These are phyloP conservation scores for Pulveroboletus sp. DNA, from an alignment of 768 basidiomycete genomes.

Conservation along the genomic window DNA sequence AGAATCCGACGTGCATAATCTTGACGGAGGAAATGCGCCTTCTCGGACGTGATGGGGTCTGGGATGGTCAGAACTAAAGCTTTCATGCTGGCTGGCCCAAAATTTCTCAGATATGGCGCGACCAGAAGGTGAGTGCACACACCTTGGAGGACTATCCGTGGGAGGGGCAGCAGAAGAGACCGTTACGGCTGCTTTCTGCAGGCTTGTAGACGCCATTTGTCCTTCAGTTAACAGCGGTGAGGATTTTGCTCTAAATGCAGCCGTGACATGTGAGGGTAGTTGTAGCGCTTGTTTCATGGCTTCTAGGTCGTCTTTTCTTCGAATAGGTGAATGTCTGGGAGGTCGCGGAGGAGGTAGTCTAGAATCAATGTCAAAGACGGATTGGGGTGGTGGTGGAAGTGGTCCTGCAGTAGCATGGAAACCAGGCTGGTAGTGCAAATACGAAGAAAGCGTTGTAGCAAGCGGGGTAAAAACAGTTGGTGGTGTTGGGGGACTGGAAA, in stretches of 20 bases:
- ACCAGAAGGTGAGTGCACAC: not conserved
- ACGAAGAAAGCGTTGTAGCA: slow-evolving; percentile 34
- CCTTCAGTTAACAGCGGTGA: slow-evolving; percentile 18
- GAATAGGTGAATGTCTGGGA: slow-evolving; percentile 56
- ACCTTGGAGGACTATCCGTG: slow-evolving; percentile 19
- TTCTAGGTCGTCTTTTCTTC: slow-evolving; percentile 47
- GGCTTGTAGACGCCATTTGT: slow-evolving; percentile 24
- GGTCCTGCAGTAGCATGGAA: slow-evolving; percentile 71
- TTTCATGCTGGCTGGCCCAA: slow-evolving; percentile 24
- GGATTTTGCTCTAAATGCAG: slow-evolving; percentile 33
- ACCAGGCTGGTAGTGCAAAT: slow-evolving; percentile 62
- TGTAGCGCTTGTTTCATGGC: slow-evolving; percentile 58
- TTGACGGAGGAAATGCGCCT: slow-evolving; percentile 60
- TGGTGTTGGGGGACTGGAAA: slow-evolving; percentile 24
- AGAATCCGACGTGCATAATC: slow-evolving; percentile 27
- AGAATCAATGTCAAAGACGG: slow-evolving; percentile 46
- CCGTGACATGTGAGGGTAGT: slow-evolving; percentile 51
- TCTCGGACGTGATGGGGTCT: slow-evolving; percentile 45
- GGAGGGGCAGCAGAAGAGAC: slow-evolving; percentile 1
- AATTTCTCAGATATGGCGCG: not conserved
- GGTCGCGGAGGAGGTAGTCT: slow-evolving; percentile 56
- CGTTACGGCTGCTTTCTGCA: slow-evolving; percentile 17
- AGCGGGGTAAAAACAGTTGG: slow-evolving; percentile 29
- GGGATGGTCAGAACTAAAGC: slow-evolving; percentile 7
- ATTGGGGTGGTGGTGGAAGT: slow-evolving; percentile 64